phyloP scores from a whole-genome alignment of 352 stramenopile genomes.

The Pythium myriotylum region DNA sequence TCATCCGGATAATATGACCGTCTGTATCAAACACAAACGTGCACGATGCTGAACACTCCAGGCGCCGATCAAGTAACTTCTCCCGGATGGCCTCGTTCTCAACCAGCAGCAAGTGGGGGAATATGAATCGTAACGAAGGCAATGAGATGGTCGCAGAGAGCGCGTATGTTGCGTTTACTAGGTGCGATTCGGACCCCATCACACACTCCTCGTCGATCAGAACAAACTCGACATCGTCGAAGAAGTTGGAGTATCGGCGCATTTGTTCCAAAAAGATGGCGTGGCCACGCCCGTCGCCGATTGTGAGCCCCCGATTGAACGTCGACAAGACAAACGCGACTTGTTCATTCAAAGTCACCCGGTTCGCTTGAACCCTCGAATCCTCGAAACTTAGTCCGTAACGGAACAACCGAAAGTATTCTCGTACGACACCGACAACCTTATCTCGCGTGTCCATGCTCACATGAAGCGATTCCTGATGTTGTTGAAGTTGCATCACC shows the following conservation, averaged over 20 bases:
- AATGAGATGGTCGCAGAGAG: conserved; percentile 5
- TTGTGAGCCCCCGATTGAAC: conserved; percentile 3
- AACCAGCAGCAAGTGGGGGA: conserved; percentile 12
- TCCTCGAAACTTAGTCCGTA: conserved; percentile 18
- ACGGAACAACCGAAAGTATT: conserved; percentile 30
- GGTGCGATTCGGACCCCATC: not conserved
- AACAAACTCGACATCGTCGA: conserved; percentile 2
- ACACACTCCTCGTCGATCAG: not conserved
- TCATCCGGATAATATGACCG: not conserved
- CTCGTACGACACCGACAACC: conserved; percentile 17
- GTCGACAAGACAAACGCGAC: conserved; percentile 8
- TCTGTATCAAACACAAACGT: conserved; percentile 7
- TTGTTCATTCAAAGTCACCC: conserved; percentile 8
- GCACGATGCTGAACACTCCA: conserved; percentile 2
- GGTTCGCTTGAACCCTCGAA: no score
- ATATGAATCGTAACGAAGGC: conserved; percentile 9
- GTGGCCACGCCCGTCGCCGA: conserved; percentile 7
- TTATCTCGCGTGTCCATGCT: not conserved
- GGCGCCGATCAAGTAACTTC: conserved; percentile 15
- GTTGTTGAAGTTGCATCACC: conserved; percentile 33
- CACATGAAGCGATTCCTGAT: conserved; percentile 10
- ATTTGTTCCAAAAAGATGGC: conserved; percentile 14
- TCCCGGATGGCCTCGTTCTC: conserved; percentile 8
- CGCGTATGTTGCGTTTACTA: conserved; percentile 1
- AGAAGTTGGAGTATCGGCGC: conserved; percentile 13